phyloP scores from a whole-genome alignment of 768 basidiomycete species.

The Hericium rajendrae region DNA sequence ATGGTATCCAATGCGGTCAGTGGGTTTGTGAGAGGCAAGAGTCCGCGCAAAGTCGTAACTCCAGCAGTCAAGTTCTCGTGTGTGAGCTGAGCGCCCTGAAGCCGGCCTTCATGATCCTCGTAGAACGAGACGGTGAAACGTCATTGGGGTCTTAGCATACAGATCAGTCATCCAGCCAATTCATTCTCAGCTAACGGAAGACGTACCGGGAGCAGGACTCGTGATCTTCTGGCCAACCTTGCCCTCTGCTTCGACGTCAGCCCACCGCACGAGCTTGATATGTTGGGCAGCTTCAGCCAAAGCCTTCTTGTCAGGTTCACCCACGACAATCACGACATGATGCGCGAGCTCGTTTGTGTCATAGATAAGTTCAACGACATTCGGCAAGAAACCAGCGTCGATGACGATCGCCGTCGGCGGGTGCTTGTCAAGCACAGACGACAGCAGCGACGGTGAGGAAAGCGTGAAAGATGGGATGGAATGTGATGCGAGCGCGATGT shows the following conservation, averaged over 20 bases:
- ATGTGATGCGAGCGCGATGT: constrained; percentile 67
- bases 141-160: constrained; percentile 42
- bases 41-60: constrained; percentile 65
- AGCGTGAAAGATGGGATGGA: constrained; percentile 63
- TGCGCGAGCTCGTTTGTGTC: constrained; percentile 39
- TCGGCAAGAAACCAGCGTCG: constrained; percentile 52
- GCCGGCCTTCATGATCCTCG: constrained; percentile 37
- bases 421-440: constrained; percentile 52
- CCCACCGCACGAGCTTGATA: constrained; percentile 53
- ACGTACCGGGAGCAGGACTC: constrained; percentile 42
- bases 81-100: constrained; percentile 59
- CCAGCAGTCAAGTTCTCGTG: constrained; percentile 86
- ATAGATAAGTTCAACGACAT: constrained; percentile 64
- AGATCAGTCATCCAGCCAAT: constrained; percentile 1
- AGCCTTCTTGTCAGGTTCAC: constrained; percentile 41
- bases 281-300: constrained; percentile 40
- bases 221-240: constrained; percentile 36
- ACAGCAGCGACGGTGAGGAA: constrained; percentile 49
- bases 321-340: constrained; percentile 62
- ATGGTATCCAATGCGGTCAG: constrained; percentile 69
- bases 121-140: constrained; percentile 65
- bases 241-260: constrained; percentile 63
- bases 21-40: constrained; percentile 65
- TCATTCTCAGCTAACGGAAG: too few relatives aligned
- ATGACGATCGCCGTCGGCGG: constrained; percentile 70